Evolutionary conservation across 2,329 filamentous ascomycete genomes (phyloP), one percentile per base, ranked within the genome.

Genomic region (Arthrocladium fulminans): DNA sequence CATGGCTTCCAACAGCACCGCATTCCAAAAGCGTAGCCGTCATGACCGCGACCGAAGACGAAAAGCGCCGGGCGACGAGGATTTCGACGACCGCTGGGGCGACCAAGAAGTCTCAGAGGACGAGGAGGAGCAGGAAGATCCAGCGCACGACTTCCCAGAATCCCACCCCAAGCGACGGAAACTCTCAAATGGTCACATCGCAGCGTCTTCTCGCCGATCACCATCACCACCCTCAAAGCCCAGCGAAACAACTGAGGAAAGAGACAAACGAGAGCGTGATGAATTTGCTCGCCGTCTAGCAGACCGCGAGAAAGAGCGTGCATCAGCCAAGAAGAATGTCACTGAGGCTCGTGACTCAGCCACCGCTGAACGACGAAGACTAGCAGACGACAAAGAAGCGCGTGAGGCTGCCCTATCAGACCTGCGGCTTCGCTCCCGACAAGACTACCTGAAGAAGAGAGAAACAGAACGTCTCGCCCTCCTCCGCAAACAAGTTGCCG

Each of bases 381-480:
- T 86, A 50, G 81, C 80, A 9, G 81, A 84, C 52, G 81, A 88
- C 62, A 74, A 81, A 3, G 75, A 77, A 30, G 79, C 83, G 5
- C 75, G 84, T 49, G 75, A 74, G 53, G 81, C 81, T 7, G 84
- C 84, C n/a, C 75, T 95, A 63, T 81, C 83, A 2, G 88, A 94
- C 52, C 67, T 96, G 15, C 78, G 92, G 35, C 74, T 92, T 60
- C 79, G 88, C 25, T 94, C 89, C 2, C 80, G 92, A 52, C 89
- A 96, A 62, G 84, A 92, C 56, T 98, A 98, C 62, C 74, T 98
- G 24, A 88, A 88, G 66, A 97, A 98, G 72, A 79, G 92, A 54
- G 89, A 96, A 63, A 74, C 84, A 0, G 88, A 97, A 65, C 80
- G 87, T 51, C 69, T 98, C 13, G 86, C 86, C 0, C 69, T 98